A percentile compares a stretch with the other conserved stretches of the same genome.
Conservation (phyloP, 1,139 yeast species). For the Sugiyamaella castrensis region DNA sequence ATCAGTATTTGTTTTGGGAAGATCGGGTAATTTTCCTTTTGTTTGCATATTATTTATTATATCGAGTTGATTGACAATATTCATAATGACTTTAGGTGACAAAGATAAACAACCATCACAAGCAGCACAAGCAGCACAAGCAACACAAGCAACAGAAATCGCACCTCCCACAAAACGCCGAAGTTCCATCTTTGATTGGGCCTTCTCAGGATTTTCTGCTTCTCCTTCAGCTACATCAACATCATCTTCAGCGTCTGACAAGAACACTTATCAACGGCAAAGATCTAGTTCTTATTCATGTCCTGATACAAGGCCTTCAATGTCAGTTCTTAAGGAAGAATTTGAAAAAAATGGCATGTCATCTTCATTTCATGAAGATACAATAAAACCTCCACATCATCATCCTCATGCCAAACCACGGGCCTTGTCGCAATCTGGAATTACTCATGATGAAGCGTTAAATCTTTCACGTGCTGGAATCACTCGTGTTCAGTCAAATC, state of each 20-base stretch:
- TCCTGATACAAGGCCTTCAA: slow-evolving; percentile 13
- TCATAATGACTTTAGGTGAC: too few relatives aligned
- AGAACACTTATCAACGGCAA: neutral
- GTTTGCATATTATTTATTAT: too few relatives aligned
- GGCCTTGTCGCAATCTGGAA: slow-evolving; percentile 25
- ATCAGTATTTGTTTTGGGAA: too few relatives aligned
- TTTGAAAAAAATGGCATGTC: neutral
- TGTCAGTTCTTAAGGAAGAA: slow-evolving; percentile 6
- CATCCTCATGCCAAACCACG: slow-evolving; percentile 17
- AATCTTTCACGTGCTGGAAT: slow-evolving; percentile 37
- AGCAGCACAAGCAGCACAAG: too few relatives aligned
- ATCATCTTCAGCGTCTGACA: slow-evolving; percentile 1
- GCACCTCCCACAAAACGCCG: slow-evolving; percentile 7
- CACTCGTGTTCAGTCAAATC: slow-evolving; percentile 16
- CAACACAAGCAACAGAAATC: neutral
- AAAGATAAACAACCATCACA: neutral
- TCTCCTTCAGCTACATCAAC: slow-evolving; percentile 6
- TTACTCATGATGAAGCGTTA: slow-evolving; percentile 40
- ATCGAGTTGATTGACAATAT: too few relatives aligned
- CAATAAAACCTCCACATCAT: slow-evolving; percentile 2
- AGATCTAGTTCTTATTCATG: slow-evolving; percentile 14
- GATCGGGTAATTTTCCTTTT: too few relatives aligned
- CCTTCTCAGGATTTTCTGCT: slow-evolving; percentile 6
- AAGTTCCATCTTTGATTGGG: slow-evolving; percentile 16
- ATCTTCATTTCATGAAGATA: slow-evolving; percentile 4